Conservation (phyloP, 139 green algal genomes). For the Coelastrella sp. region DNA sequence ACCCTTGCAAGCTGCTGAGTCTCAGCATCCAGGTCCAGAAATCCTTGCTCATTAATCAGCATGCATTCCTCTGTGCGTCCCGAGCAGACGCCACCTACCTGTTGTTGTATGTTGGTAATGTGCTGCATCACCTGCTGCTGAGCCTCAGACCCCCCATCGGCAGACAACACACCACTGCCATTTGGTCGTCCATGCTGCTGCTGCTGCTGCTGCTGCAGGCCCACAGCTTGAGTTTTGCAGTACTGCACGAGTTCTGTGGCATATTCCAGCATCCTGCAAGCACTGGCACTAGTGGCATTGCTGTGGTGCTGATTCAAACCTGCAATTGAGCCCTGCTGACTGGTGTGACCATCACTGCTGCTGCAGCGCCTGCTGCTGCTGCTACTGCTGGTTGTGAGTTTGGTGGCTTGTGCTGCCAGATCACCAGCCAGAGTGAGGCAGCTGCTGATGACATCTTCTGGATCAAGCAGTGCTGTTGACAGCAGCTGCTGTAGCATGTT, state of each 20-base stretch:
- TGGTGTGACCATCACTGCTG: background rate
- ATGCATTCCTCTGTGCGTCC: background rate
- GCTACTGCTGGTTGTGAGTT: background rate
- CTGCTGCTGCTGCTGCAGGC: background rate
- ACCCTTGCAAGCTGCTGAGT: no score
- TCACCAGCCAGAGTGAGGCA: constrained; percentile 12
- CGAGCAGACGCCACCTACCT: background rate
- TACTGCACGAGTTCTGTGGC: background rate
- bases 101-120: background rate
- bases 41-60: background rate
- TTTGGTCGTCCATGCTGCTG: background rate
- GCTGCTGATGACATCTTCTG: constrained; percentile 6
- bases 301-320: background rate
- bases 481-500: constrained; percentile 34
- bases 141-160: background rate
- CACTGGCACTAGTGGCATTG: background rate
- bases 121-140: background rate
- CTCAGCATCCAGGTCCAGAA: no score
- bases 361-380: background rate
- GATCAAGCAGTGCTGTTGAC: background rate
- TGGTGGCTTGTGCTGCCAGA: constrained; percentile 1
- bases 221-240: background rate
- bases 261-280: constrained; percentile 28
- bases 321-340: background rate
- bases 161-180: background rate